These are phyloP conservation scores for Lasiosphaeriaceae sp. DNA, from an alignment of 495 filamentous ascomycete species.

Conservation along the genomic window DNA sequence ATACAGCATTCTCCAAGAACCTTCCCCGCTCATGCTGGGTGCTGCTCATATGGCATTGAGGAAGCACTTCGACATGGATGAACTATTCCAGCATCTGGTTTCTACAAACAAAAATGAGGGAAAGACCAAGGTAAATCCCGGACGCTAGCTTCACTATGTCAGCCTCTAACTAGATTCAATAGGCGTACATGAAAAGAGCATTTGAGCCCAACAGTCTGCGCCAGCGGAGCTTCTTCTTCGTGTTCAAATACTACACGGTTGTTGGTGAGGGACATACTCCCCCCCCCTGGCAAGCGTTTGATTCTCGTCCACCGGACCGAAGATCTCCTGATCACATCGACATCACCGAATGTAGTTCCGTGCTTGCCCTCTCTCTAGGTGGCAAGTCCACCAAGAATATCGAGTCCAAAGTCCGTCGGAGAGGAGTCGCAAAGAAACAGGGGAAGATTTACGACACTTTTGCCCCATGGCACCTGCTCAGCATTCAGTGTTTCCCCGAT, in stretches of 20 bases:
- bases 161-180: no score
- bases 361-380: conserved; percentile 45
- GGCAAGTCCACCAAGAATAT: conserved; percentile 35
- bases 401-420: conserved; percentile 30
- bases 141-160: neutral
- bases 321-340: conserved; percentile 42
- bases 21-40: conserved; percentile 47
- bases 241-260: conserved; percentile 53
- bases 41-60: conserved; percentile 48
- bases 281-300: conserved; percentile 47
- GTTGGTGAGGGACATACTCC: conserved; percentile 39
- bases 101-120: conserved; percentile 30
- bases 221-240: conserved; percentile 49
- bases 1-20: conserved; percentile 45
- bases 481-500: conserved; percentile 51
- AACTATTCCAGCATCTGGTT: conserved; percentile 43
- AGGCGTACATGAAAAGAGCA: conserved; percentile 36
- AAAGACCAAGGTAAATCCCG: conserved; percentile 18
- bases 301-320: conserved; percentile 33
- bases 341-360: conserved; percentile 45
- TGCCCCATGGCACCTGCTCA: conserved; percentile 50
- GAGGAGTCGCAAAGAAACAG: conserved; percentile 13
- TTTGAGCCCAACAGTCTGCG: conserved; percentile 32
- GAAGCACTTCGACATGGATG: conserved; percentile 49
- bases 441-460: conserved; percentile 46